Evolutionary conservation across 139 green algal genomes (phyloP).

Genomic region (Coccomyxa sp.): DNA sequence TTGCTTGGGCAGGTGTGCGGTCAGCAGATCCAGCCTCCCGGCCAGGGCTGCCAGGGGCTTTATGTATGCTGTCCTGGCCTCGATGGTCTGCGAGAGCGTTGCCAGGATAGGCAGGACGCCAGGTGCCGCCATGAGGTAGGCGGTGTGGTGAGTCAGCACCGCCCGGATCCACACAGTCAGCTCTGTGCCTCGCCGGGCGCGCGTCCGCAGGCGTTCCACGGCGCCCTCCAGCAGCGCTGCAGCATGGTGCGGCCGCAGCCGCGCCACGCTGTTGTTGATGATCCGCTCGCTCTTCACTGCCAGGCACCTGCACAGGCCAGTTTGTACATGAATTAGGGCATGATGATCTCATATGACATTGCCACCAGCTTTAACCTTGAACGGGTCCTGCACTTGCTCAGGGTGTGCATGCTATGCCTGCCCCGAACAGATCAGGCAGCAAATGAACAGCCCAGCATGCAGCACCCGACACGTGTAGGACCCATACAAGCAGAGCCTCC

Average conservation of each 20-base stretch:
- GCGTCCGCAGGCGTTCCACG: conserved; percentile 43
- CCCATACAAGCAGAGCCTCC: too few relatives aligned
- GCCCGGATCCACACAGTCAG: conserved; percentile 64
- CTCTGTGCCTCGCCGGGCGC: conserved; percentile 45
- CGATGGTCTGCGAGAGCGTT: conserved; percentile 21
- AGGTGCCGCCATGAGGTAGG: conserved; percentile 62
- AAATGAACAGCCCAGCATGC: too few relatives aligned
- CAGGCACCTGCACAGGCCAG: conserved; percentile 34
- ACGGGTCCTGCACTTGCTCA: too few relatives aligned
- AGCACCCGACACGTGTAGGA: too few relatives aligned
- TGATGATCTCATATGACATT: too few relatives aligned
- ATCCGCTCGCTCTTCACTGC: conserved; percentile 31
- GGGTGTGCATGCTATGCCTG: too few relatives aligned
- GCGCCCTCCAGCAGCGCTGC: conserved; percentile 43
- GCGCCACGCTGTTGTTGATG: conserved; percentile 56
- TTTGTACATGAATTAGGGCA: too few relatives aligned
- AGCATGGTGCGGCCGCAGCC: conserved; percentile 50
- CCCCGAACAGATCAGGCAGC: too few relatives aligned
- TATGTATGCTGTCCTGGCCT: conserved; percentile 43
- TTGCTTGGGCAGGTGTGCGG: conserved; percentile 18
- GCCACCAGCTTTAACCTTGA: too few relatives aligned
- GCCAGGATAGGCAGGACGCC: conserved; percentile 7
- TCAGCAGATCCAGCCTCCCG: conserved; percentile 51
- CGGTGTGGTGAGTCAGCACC: conserved; percentile 62
- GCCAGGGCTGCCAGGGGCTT: conserved; percentile 39